phyloP scores from a whole-genome alignment of 2,329 filamentous ascomycete genomes.

The Paecilomyces dactylethromorphus region DNA sequence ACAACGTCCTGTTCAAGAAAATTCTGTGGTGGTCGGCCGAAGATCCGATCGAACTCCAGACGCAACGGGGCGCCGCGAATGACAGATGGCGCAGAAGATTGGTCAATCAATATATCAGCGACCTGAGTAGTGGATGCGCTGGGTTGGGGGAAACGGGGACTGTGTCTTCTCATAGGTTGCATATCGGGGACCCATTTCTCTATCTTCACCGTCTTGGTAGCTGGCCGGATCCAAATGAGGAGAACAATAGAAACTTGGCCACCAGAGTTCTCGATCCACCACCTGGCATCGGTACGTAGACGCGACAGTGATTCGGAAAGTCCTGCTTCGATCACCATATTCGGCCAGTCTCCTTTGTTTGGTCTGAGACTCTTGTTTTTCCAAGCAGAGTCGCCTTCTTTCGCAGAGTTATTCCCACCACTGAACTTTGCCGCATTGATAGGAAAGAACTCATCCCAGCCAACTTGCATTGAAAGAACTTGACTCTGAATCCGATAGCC shows the following conservation, averaged over 20 bases:
- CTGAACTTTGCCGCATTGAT: background rate
- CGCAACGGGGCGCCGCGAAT: no score
- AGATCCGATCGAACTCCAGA: no score
- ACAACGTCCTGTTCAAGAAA: no score
- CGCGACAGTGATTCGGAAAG: background rate
- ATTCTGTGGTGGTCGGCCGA: no score
- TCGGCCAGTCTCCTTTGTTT: background rate
- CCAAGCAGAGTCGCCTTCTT: background rate
- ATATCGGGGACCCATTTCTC: conserved; percentile 1
- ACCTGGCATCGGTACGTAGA: background rate
- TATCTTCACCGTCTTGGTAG: background rate
- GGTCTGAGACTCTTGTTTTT: background rate
- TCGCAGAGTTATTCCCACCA: background rate
- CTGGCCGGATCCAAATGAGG: background rate
- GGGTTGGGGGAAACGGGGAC: background rate
- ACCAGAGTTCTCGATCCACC: background rate
- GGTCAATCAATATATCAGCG: no score
- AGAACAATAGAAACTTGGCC: background rate
- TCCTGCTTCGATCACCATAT: background rate
- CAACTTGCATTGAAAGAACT: background rate
- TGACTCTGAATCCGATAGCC: background rate
- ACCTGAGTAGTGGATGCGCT: background rate
- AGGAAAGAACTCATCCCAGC: background rate
- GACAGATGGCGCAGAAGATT: no score
- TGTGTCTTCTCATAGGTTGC: background rate